These are phyloP conservation scores for Cutaneotrichosporon sp. DNA, from an alignment of 1,284 basidiomycete species.

Conservation along the genomic window DNA sequence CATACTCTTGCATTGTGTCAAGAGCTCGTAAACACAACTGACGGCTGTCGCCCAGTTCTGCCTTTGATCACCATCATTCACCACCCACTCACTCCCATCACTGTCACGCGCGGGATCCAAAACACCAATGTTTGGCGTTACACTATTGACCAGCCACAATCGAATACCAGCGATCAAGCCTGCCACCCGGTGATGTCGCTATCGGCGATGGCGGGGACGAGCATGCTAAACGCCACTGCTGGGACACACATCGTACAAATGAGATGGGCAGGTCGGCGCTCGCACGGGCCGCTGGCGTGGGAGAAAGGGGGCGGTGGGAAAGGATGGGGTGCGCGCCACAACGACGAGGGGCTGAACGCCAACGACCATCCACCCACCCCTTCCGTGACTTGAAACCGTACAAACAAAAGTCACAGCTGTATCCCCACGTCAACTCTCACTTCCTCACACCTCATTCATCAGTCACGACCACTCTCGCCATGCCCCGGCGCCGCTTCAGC, in stretches of 20 bases:
- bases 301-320: neutral
- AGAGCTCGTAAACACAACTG: neutral
- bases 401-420: neutral
- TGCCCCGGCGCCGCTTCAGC: conserved; percentile 5
- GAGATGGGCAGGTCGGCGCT: neutral
- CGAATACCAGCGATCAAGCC: neutral
- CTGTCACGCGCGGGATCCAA: neutral
- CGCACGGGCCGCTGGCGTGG: neutral
- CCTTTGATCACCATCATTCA: neutral
- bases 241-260: neutral
- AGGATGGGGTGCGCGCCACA: neutral
- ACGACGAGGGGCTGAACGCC: neutral
- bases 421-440: neutral
- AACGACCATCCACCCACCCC: neutral
- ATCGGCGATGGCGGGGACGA: neutral
- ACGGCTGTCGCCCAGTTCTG: neutral
- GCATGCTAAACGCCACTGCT: neutral
- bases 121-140: neutral
- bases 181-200: neutral
- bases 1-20: neutral
- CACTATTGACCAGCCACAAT: neutral
- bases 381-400: neutral
- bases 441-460: neutral
- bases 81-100: neutral
- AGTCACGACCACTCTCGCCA: neutral